Conservation (phyloP, 352 stramenopile genomes). For the Blastocystis sp. region DNA sequence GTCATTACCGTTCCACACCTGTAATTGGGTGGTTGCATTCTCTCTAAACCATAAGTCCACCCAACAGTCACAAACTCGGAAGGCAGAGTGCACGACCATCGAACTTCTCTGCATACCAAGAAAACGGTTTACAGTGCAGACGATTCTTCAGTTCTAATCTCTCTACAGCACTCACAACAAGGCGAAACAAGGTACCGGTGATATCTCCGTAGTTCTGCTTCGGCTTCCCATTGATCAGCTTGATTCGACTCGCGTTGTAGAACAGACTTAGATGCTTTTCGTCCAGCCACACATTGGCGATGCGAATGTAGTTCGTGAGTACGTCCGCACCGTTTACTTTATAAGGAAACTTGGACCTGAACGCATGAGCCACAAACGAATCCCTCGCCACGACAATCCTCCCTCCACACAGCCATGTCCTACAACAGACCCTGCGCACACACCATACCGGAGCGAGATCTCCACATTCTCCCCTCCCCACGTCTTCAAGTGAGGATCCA, state of each 20-base stretch:
- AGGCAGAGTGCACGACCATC: background rate
- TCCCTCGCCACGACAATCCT: conserved; percentile 6
- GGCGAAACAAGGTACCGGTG: background rate
- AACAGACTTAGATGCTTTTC: background rate
- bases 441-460: conserved; percentile 13
- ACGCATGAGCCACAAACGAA: conserved; percentile 11
- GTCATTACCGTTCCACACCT: background rate
- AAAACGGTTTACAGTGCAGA: conserved; percentile 52
- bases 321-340: conserved; percentile 13
- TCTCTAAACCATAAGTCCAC: background rate
- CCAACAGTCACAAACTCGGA: background rate
- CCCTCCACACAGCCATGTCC: conserved; percentile 50
- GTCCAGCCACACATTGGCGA: conserved; percentile 46
- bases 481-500: background rate
- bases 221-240: background rate
- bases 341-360: conserved; percentile 14
- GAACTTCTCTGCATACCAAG: conserved; percentile 6
- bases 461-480: conserved; percentile 61
- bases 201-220: conserved; percentile 5
- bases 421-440: background rate
- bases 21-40: background rate
- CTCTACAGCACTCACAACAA: background rate
- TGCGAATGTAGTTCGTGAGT: conserved; percentile 17
- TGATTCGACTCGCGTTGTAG: background rate
- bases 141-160: conserved; percentile 13